Evolutionary conservation across 2,329 filamentous ascomycete species (phyloP).

Genomic region (Colletotrichum liriopes): DNA sequence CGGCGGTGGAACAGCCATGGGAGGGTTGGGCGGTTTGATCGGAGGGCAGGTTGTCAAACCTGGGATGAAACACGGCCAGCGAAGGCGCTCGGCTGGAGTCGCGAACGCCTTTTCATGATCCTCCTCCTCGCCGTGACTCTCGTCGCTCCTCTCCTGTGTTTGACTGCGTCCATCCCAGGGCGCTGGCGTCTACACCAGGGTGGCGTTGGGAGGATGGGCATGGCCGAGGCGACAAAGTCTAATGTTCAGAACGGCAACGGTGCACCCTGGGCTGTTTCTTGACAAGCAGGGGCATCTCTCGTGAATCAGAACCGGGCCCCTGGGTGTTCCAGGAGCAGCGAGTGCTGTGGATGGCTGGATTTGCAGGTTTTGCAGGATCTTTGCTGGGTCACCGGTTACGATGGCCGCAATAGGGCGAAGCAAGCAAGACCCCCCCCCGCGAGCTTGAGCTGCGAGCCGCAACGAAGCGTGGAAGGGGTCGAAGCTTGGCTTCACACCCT

Average conservation of each 20-base stretch:
- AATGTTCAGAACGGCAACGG: slow-evolving; percentile 30
- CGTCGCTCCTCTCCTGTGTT: not conserved
- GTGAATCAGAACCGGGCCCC: slow-evolving; percentile 22
- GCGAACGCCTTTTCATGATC: slow-evolving; percentile 19
- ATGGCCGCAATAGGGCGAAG: slow-evolving; percentile 20
- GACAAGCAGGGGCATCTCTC: slow-evolving; percentile 24
- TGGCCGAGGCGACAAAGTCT: slow-evolving; percentile 33
- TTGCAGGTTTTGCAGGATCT: slow-evolving; percentile 6
- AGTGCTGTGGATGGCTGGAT: slow-evolving; percentile 15
- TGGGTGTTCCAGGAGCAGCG: slow-evolving; percentile 12
- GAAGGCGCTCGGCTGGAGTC: slow-evolving; percentile 23
- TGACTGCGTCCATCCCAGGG: slow-evolving; percentile 1
- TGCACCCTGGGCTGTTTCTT: slow-evolving; percentile 32
- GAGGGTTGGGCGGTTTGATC: slow-evolving; percentile 29
- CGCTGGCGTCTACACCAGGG: slow-evolving; percentile 8
- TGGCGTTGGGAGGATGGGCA: slow-evolving; percentile 23
- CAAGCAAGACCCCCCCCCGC: slow-evolving; percentile 14
- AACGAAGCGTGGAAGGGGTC: slow-evolving; percentile 12
- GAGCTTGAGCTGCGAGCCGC: slow-evolving; percentile 35
- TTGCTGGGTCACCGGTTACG: slow-evolving; percentile 6
- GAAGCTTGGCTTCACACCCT: slow-evolving; percentile 23
- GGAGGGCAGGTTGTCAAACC: slow-evolving; percentile 40
- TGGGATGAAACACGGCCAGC: slow-evolving; percentile 40
- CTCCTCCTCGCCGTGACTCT: not conserved
- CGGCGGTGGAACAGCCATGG: slow-evolving; percentile 3